phyloP scores from a whole-genome alignment of 2,329 filamentous ascomycete genomes.

The Fusarium sp. region DNA sequence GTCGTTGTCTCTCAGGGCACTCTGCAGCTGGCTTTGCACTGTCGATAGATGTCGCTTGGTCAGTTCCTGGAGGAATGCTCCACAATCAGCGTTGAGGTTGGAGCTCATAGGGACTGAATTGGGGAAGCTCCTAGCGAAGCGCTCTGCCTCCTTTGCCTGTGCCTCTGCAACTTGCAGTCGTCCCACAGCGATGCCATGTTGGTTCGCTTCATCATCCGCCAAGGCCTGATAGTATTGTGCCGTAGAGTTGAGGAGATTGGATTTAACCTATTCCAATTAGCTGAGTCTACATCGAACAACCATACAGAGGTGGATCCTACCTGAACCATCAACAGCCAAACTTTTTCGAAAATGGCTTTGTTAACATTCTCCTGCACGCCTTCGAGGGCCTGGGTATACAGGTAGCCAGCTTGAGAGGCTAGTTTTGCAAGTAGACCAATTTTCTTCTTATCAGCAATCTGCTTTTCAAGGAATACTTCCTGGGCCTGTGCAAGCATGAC shows the following conservation, averaged over 20 bases:
- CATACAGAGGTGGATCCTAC: conserved; percentile 55
- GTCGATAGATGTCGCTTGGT: conserved; percentile 84
- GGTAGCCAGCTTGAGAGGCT: conserved; percentile 87
- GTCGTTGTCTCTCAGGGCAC: conserved; percentile 91
- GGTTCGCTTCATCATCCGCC: conserved; percentile 88
- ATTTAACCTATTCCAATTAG: conserved; percentile 72
- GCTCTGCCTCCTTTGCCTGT: conserved; percentile 82
- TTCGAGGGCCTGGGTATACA: conserved; percentile 90
- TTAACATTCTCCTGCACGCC: conserved; percentile 93
- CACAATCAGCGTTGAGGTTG: conserved; percentile 86
- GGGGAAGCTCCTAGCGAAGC: conserved; percentile 83
- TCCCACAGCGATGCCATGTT: conserved; percentile 86
- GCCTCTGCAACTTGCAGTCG: conserved; percentile 85
- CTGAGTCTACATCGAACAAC: not conserved
- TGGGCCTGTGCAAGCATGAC: conserved; percentile 96
- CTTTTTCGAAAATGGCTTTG: conserved; percentile 92
- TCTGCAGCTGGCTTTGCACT: conserved; percentile 83
- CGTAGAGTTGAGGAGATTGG: conserved; percentile 83
- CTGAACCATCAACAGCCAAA: conserved; percentile 88
- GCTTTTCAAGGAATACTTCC: conserved; percentile 97
- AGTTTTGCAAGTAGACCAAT: conserved; percentile 91
- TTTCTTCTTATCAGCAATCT: conserved; percentile 93
- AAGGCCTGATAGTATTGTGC: conserved; percentile 95
- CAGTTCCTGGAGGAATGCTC: conserved; percentile 78
- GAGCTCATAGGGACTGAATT: conserved; percentile 81